A percentile compares a stretch with the other conserved stretches of the same genome.
phyloP scores from a whole-genome alignment of 208 protist genomes.

The Trypanosoma boissoni region DNA sequence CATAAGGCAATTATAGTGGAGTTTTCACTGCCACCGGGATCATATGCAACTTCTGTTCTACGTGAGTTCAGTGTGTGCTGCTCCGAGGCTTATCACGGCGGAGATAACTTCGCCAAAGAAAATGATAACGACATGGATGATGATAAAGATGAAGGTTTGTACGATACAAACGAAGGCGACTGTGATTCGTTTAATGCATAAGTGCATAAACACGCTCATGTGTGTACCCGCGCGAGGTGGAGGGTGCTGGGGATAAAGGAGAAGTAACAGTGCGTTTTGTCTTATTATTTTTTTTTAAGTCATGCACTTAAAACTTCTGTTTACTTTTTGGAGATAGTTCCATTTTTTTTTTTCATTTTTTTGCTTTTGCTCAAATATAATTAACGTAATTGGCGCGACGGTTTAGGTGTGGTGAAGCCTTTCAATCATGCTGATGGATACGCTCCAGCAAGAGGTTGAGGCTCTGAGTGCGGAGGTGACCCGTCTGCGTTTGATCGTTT shows the following conservation, averaged over 20 bases:
- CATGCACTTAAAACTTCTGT: neutral
- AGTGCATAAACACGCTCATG: too few species aligned
- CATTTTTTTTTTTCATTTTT: slow-evolving; percentile 25
- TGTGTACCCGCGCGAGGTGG: too few species aligned
- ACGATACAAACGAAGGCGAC: too few species aligned
- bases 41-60: slow-evolving; percentile 85
- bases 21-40: slow-evolving; percentile 80
- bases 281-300: neutral
- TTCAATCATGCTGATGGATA: slow-evolving; percentile 68
- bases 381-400: neutral
- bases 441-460: slow-evolving; percentile 82
- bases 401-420: neutral
- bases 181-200: too few species aligned
- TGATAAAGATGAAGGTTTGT: slow-evolving; percentile 2
- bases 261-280: too few species aligned
- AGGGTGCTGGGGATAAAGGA: too few species aligned
- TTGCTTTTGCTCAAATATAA: slow-evolving; percentile 1
- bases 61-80: slow-evolving; percentile 65
- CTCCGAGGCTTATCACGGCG: slow-evolving; percentile 38
- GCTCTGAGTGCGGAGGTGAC: slow-evolving; percentile 78
- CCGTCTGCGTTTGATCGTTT: slow-evolving; percentile 82
- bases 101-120: neutral
- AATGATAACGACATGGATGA: neutral
- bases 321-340: neutral
- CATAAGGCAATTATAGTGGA: slow-evolving; percentile 40